Conservation (phyloP, 352 stramenopile species). For the Phytopythium ostracodes region DNA sequence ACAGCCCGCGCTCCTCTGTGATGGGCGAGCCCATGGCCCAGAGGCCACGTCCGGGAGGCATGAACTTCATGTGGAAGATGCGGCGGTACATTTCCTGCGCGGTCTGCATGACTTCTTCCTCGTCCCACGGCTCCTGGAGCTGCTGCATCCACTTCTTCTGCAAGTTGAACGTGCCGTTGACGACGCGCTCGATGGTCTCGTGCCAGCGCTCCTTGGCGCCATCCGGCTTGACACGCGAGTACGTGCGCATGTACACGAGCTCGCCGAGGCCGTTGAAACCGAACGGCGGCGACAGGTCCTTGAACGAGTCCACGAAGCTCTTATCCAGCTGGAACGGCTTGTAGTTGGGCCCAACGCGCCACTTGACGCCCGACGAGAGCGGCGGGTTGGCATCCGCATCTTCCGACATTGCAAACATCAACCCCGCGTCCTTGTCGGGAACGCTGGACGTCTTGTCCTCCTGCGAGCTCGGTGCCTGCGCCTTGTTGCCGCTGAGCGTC, state of each 20-base stretch:
- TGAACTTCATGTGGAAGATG: conserved; percentile 95
- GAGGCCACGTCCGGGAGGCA: conserved; percentile 88
- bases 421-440: conserved; percentile 2
- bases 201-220: conserved; percentile 85
- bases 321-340: conserved; percentile 20
- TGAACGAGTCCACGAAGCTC: conserved; percentile 54
- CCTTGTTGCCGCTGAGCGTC: conserved; percentile 1
- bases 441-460: neutral
- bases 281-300: conserved; percentile 63
- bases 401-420: conserved; percentile 5
- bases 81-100: conserved; percentile 90
- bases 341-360: conserved; percentile 15
- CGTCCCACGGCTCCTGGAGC: conserved; percentile 64
- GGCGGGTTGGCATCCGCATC: conserved; percentile 3
- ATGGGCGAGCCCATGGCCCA: conserved; percentile 94
- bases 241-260: conserved; percentile 91
- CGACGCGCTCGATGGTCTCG: conserved; percentile 90
- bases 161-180: conserved; percentile 93
- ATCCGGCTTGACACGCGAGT: conserved; percentile 82
- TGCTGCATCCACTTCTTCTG: conserved; percentile 84
- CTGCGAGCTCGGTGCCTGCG: neutral
- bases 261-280: conserved; percentile 94
- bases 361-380: conserved; percentile 13
- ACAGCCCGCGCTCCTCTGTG: conserved; percentile 80
- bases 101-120: conserved; percentile 29